Evolutionary conservation across 1,139 yeast genomes (phyloP).

Genomic region (Blastobotrys proliferans): DNA sequence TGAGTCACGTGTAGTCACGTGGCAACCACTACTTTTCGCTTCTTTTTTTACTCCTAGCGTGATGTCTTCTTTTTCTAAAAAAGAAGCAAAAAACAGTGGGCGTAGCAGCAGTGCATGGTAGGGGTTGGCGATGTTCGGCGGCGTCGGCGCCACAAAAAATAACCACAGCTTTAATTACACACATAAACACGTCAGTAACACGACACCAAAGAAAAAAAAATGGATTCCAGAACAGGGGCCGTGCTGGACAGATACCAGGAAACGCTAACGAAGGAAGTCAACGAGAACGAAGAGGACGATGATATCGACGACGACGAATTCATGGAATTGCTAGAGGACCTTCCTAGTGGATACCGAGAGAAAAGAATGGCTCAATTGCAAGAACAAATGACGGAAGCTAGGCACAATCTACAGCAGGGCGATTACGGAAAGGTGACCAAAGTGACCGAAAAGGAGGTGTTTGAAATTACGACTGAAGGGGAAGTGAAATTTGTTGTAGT

Average conservation of each 20-base stretch:
- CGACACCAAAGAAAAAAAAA: background rate
- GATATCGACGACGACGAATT: slow-evolving; percentile 32
- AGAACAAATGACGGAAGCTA: slow-evolving; percentile 38
- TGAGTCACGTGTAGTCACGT: no score
- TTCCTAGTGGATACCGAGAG: slow-evolving; percentile 71
- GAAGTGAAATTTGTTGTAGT: slow-evolving; percentile 41
- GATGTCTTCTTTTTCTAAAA: no score
- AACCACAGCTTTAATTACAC: no score
- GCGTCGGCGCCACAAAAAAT: no score
- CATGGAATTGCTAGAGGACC: slow-evolving; percentile 54
- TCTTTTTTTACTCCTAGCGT: no score
- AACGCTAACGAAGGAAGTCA: slow-evolving; percentile 4
- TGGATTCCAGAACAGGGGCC: slow-evolving; percentile 11
- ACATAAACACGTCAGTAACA: no score
- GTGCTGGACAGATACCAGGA: slow-evolving; percentile 14
- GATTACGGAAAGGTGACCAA: slow-evolving; percentile 41
- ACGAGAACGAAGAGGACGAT: slow-evolving; percentile 10
- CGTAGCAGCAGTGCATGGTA: no score
- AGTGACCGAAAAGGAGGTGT: slow-evolving; percentile 52
- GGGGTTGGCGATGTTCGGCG: no score
- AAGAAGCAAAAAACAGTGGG: no score
- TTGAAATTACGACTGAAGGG: slow-evolving; percentile 46
- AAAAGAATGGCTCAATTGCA: slow-evolving; percentile 61
- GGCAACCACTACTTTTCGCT: no score
- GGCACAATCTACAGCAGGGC: slow-evolving; percentile 34